phyloP scores from a whole-genome alignment of 1,284 basidiomycete genomes.

The Tylopilus sp. region DNA sequence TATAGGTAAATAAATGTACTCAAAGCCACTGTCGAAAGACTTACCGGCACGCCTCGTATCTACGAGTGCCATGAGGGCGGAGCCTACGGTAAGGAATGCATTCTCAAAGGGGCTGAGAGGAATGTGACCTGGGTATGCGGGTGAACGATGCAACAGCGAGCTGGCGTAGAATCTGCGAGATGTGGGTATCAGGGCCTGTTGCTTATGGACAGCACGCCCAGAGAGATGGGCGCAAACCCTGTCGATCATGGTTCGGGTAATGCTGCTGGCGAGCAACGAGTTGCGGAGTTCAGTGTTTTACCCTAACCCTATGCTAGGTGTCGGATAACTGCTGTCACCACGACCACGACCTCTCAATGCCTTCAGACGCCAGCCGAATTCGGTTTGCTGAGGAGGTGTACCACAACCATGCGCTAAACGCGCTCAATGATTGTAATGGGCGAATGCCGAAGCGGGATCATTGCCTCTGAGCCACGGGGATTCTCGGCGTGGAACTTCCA shows the following conservation, averaged over 20 bases:
- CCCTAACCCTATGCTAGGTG: slow-evolving; percentile 19
- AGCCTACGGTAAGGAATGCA: slow-evolving; percentile 82
- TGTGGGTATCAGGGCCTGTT: background rate
- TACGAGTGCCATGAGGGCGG: slow-evolving; percentile 78
- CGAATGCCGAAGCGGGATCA: slow-evolving; percentile 6
- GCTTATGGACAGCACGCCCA: background rate
- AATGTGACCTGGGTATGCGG: slow-evolving; percentile 74
- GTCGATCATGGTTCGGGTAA: background rate
- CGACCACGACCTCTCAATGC: background rate
- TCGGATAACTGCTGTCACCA: background rate
- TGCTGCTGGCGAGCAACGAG: background rate
- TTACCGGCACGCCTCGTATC: slow-evolving; percentile 84
- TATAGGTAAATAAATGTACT: background rate
- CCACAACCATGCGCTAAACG: too few relatives aligned
- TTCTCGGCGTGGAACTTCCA: slow-evolving; percentile 18
- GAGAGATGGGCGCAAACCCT: background rate
- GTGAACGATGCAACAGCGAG: slow-evolving; percentile 24
- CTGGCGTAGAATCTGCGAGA: slow-evolving; percentile 14
- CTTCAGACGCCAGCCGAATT: background rate
- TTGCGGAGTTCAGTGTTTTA: background rate
- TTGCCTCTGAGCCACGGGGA: slow-evolving; percentile 16
- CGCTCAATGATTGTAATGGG: background rate
- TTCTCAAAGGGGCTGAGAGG: slow-evolving; percentile 81
- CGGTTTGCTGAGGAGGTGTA: background rate
- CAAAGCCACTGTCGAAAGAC: slow-evolving; percentile 28